These are phyloP conservation scores for Akanthomyces uredinophilus DNA, from an alignment of 2,329 filamentous ascomycete species.

Conservation along the genomic window DNA sequence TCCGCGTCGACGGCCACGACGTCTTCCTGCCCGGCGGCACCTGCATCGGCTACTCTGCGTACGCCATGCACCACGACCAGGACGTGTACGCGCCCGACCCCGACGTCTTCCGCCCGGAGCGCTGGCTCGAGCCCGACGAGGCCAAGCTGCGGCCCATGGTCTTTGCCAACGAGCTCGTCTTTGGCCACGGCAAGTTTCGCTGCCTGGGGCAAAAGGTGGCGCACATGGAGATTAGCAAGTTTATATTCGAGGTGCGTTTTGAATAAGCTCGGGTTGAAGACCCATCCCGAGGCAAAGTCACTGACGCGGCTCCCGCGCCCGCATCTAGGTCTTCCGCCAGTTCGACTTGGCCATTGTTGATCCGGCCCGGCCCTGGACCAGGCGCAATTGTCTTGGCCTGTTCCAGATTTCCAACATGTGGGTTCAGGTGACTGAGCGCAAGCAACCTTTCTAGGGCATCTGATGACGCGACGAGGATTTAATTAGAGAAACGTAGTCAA, in stretches of 20 bases:
- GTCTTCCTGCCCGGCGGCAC: conserved; percentile 19
- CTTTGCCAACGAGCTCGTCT: conserved; percentile 26
- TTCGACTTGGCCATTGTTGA: conserved; percentile 26
- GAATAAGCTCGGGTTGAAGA: neutral
- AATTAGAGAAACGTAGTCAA: too few species aligned
- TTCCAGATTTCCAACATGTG: conserved; percentile 29
- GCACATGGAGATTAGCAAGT: conserved; percentile 24
- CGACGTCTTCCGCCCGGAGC: conserved; percentile 19
- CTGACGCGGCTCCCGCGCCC: neutral
- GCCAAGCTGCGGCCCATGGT: conserved; percentile 24
- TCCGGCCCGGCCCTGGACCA: conserved; percentile 24
- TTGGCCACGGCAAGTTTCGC: conserved; percentile 27
- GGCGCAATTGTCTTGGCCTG: conserved; percentile 24
- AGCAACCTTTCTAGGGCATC: neutral
- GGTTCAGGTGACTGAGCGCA: conserved; percentile 24
- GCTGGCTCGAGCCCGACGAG: conserved; percentile 25
- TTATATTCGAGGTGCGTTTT: conserved; percentile 14
- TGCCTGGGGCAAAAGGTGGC: conserved; percentile 29
- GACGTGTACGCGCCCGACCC: conserved; percentile 23
- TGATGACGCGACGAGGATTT: too few species aligned
- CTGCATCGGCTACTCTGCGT: conserved; percentile 21
- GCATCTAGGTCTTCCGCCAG: conserved; percentile 23
- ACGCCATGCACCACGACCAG: conserved; percentile 22
- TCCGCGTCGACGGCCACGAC: conserved; percentile 6
- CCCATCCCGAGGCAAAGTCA: too few species aligned